Base-by-base conservation (phyloP, 805 yeast species). In the Cyberlindnera maritima region DNA sequence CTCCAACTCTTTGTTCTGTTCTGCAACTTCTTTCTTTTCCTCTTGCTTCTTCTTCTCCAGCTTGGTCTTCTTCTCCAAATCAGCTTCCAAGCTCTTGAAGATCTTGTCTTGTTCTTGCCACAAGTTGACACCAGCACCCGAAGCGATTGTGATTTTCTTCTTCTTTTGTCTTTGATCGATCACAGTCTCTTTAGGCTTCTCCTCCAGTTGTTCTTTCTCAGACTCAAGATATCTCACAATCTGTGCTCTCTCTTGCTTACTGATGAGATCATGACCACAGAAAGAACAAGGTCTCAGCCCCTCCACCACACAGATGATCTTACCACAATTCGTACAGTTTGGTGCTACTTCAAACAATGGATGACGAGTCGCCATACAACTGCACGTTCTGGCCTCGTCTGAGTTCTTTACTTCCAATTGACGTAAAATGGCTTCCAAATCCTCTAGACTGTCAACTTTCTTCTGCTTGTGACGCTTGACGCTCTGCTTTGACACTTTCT, bases 271-370 rank as follows among this genome's bases (percentile, higher is more conserved):
- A 21, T 73, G 62, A 0, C 89, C 88, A 68, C 99, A 94, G 52
- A 68, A 85, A 2, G 94, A 76, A 60, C 99, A 94, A 3, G 94
- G 94, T 49, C 91, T 94, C 20, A 88, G 69, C 0, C 98, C 98
- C 61, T 94, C 98, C 56, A 83, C 83, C 4, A 77, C 75, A 69
- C 99, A 94, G 2, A 94, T 88, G 36, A 94, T 88, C 64, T 90
- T 88, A 11, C 99, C 99, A 64, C 99, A 94, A 49, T 85, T 82
- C 35, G 94, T 67, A 59, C 99, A 94, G 62, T 94, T 94, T 1
- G 99, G 98, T 2, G 95, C 94, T 53, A 85, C 76, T 47, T 88
- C 95, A 52, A 89, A 85, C 26, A 94, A 67, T 3, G 97, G 96
- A 61, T 94, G 99, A 49, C 86, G 71, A 0, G 85, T 78, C 1